Evolutionary conservation across 345 rosid genomes (phyloP).

Genomic region (Lagerstroemia speciosa): DNA sequence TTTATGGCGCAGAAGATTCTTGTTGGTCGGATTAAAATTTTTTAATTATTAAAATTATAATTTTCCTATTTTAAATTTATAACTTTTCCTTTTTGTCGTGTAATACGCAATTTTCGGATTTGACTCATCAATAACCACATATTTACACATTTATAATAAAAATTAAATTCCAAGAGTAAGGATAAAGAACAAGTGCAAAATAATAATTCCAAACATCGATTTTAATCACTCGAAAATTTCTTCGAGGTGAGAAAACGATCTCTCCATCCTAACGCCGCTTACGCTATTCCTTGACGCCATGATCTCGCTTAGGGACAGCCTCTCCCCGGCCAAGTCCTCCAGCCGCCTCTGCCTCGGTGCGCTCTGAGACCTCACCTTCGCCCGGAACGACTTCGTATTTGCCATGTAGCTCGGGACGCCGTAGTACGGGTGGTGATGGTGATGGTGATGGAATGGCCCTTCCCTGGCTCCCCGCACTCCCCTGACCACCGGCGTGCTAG

Average conservation of each 20-base stretch:
- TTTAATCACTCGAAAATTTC: slow-evolving; percentile 6
- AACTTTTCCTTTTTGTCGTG: no score
- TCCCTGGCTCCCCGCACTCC: slow-evolving; percentile 25
- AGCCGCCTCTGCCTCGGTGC: slow-evolving; percentile 58
- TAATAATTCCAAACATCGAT: no score
- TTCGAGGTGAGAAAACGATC: slow-evolving; percentile 23
- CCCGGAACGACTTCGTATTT: slow-evolving; percentile 65
- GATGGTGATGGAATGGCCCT: slow-evolving; percentile 5
- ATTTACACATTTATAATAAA: no score
- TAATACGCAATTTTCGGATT: no score
- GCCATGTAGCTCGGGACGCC: slow-evolving; percentile 69
- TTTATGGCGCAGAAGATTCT: no score
- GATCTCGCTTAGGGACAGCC: slow-evolving; percentile 49
- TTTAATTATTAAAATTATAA: no score
- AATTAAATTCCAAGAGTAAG: no score
- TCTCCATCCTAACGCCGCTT: slow-evolving; percentile 35
- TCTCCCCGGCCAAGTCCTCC: slow-evolving; percentile 35
- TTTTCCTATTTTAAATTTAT: no score
- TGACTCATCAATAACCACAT: no score
- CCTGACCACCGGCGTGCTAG: slow-evolving; percentile 35
- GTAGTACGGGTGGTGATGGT: slow-evolving; percentile 18
- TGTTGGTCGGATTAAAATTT: no score
- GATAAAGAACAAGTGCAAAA: no score
- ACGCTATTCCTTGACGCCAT: slow-evolving; percentile 51
- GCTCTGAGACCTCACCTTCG: slow-evolving; percentile 62